Base-by-base conservation (phyloP, 306 rosid genomes). In the Astragalus glycyphyllos region DNA sequence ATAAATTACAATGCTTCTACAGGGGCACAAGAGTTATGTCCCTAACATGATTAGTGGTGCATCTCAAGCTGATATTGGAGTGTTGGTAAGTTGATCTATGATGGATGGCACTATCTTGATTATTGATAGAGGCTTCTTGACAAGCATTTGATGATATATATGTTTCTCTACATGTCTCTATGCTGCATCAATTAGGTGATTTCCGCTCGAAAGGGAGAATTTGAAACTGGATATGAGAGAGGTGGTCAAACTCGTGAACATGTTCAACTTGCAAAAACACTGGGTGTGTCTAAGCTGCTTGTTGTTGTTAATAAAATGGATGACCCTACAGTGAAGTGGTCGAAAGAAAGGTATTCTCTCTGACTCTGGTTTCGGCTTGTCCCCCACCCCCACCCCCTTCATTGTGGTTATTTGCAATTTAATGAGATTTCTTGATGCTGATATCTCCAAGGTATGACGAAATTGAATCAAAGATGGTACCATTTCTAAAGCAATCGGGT, bases 201-300 rank as follows among this genome's bases (percentile, higher is more conserved):
- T 62, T 92, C 98, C 81, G 96, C 98, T 20, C 81, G 98, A 46
- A 92, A 89, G 77, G 96, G 98, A 50, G 98, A 92, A 77, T 92
- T 92, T 72, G 96, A 92, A 79, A 92, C 98, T 55, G 98, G 96
- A 60, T 92, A 86, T 71, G 98, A 92, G 90, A 88, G 88, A 74
- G 98, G 98, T 81, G 98, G 98, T 31, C 98, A 92, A 83, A 92
- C 98, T 46, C 95, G 98, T 72, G 98, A 92, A 58, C 98, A 92
- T 50, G 98, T 92, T 70, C 94, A 87, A 65, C 92, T 89, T 71
- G 96, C 98, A 12, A 92, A 92, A 84, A 89, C 98, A 1, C 58
- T 92, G 71, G 75, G 98, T 67, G 96, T 92, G 73, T 44, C 96
- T 40, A 92, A 92, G 80, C 78, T 89, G 58, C 77, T 92, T 45